These are phyloP conservation scores for Phaeophleospora eucalypticola DNA, from an alignment of 2,329 filamentous ascomycete genomes.

Conservation along the genomic window DNA sequence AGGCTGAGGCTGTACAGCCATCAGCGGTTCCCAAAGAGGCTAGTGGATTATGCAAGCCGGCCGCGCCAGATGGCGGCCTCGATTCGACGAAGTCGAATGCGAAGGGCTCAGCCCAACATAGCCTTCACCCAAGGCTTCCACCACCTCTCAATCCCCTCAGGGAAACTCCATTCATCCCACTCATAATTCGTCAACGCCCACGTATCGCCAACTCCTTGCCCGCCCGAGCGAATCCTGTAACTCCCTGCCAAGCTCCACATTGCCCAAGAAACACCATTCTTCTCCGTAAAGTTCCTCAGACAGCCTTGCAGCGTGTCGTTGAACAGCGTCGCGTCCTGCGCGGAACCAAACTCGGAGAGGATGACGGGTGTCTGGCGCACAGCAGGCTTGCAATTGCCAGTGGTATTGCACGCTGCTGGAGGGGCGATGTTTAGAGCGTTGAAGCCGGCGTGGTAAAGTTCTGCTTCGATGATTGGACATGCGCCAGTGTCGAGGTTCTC, in stretches of 20 bases:
- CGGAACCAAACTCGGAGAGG: slow-evolving; percentile 36
- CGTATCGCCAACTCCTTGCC: slow-evolving; percentile 45
- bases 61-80: no score
- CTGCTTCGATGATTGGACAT: slow-evolving; percentile 47
- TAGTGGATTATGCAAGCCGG: no score
- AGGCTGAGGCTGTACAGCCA: no score
- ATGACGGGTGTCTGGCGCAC: slow-evolving; percentile 36
- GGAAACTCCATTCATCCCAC: slow-evolving; percentile 47
- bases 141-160: slow-evolving; percentile 44
- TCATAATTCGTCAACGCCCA: slow-evolving; percentile 49
- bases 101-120: slow-evolving; percentile 45
- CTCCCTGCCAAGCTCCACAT: slow-evolving; percentile 50
- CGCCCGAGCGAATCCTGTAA: slow-evolving; percentile 45
- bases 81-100: no score
- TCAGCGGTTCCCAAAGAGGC: no score
- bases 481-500: slow-evolving; percentile 38
- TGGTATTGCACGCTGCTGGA: slow-evolving; percentile 35
- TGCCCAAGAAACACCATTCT: slow-evolving; percentile 47
- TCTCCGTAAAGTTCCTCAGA: slow-evolving; percentile 43
- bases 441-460: slow-evolving; percentile 49
- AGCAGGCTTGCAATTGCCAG: slow-evolving; percentile 33
- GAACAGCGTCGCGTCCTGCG: slow-evolving; percentile 36
- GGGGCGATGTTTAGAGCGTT: slow-evolving; percentile 41
- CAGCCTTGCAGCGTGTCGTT: slow-evolving; percentile 47
- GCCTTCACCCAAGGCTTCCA: slow-evolving; percentile 50